Evolutionary conservation across 192 early-diverging fungal species (phyloP).

Genomic region (Obelidium mucronatum): DNA sequence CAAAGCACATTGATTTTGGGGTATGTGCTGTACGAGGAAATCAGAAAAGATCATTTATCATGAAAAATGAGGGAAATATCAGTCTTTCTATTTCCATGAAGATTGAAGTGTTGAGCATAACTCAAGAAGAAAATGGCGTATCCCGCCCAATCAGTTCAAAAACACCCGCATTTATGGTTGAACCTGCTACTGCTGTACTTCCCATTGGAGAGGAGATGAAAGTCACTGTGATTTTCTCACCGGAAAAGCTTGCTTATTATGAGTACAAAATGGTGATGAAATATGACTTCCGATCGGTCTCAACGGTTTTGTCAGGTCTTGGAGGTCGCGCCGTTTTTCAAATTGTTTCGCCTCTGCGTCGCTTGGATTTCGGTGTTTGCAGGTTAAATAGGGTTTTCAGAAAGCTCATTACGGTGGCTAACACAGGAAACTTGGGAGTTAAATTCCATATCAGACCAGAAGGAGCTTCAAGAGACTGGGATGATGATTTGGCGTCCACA

Average conservation of each 20-base stretch:
- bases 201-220: constrained; percentile 51
- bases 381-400: constrained; percentile 53
- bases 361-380: constrained; percentile 66
- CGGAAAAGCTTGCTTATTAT: constrained; percentile 56
- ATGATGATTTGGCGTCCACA: constrained; percentile 26
- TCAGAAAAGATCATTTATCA: constrained; percentile 53
- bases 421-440: constrained; percentile 64
- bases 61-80: constrained; percentile 68
- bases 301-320: constrained; percentile 46
- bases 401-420: constrained; percentile 57
- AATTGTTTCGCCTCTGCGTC: constrained; percentile 52
- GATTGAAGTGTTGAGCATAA: constrained; percentile 32
- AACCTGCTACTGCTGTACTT: constrained; percentile 45
- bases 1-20: constrained; percentile 60
- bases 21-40: constrained; percentile 52
- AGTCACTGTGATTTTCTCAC: constrained; percentile 55
- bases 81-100: constrained; percentile 46
- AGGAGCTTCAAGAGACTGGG: constrained; percentile 53
- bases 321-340: constrained; percentile 58
- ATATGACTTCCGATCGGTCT: constrained; percentile 60
- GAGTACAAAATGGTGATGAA: constrained; percentile 52
- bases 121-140: constrained; percentile 16
- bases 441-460: constrained; percentile 61
- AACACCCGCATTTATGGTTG: constrained; percentile 38
- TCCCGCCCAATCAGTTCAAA: not conserved